Evolutionary conservation across 768 basidiomycete genomes (phyloP), one percentile per base, ranked within the genome.

Genomic region (Trametes meyenii): DNA sequence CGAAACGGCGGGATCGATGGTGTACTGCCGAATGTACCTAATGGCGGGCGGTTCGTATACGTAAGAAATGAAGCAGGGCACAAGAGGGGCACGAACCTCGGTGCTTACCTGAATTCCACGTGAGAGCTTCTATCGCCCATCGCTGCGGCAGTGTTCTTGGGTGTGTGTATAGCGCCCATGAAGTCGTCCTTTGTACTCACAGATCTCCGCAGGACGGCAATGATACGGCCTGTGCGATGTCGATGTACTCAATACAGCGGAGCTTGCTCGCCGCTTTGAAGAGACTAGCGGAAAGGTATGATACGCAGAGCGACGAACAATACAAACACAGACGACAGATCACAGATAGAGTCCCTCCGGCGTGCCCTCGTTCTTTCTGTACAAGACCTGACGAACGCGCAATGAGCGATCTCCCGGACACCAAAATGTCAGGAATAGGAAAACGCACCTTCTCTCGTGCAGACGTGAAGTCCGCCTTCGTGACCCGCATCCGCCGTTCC

Each of bases 301-400:
- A 64, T 64, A 64, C 43, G 49, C 51, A 57, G 55, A 19, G 46
- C 58, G 46, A 52, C 39, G 33, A 50, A 61, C 50, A 35, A 36
- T 49, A 50, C 40, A 58, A 60, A 48, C 49, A 55, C 50, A 60
- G 29, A 49, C 48, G 57, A 67, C 61, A 67, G 45, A 67, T 67
- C 67, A 93, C 78, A 94, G 76, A 72, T 94, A 94, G 58, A 94
- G 80, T 51, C 92, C 92, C 70, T 94, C 93, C 1, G 93, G 92
- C 29, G 93, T 94, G 66, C 92, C 94, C 78, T 98, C 97, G 75
- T 96, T 96, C 88, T 99, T 99, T 76, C 92, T 84, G 78, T 98
- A 96, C 49, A 99, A 72, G 14, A 94, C 86, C 88, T 91, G 66
- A 66, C 13, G 21, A 64, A 14, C 23, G 17, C 24, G 13, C 5